Evolutionary conservation across 2,329 filamentous ascomycete genomes (phyloP).

Genomic region (Orbilia ellipsospora): DNA sequence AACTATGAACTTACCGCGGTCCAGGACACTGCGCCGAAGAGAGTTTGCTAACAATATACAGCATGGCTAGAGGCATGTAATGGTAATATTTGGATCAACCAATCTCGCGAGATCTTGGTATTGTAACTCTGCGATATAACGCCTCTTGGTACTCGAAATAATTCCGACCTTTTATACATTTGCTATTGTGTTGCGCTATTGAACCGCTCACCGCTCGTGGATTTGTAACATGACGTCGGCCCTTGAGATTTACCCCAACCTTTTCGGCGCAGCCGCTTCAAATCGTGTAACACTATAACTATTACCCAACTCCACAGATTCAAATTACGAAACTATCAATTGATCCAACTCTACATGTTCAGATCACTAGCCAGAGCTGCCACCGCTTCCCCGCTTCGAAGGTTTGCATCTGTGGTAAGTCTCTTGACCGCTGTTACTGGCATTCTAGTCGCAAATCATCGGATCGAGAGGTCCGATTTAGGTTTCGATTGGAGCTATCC

Average conservation of each 20-base stretch:
- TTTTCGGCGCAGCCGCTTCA: slow-evolving; percentile 34
- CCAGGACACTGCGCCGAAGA: too few relatives aligned
- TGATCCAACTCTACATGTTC: slow-evolving; percentile 31
- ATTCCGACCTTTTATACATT: background rate
- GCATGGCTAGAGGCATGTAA: background rate
- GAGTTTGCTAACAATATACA: background rate
- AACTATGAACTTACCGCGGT: too few relatives aligned
- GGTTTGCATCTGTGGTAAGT: slow-evolving; percentile 30
- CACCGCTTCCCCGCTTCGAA: slow-evolving; percentile 32
- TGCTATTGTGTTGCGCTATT: slow-evolving; percentile 1
- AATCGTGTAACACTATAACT: slow-evolving; percentile 4
- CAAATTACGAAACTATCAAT: background rate
- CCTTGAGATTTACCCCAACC: slow-evolving; percentile 33
- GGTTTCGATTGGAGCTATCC: background rate
- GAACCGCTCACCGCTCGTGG: too few relatives aligned
- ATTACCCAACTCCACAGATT: slow-evolving; percentile 2
- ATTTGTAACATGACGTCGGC: slow-evolving; percentile 23
- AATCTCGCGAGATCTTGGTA: background rate
- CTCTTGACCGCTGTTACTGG: slow-evolving; percentile 4
- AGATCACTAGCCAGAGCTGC: slow-evolving; percentile 30
- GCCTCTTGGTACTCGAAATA: background rate
- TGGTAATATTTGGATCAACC: background rate
- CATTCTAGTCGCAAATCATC: background rate
- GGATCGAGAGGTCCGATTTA: background rate
- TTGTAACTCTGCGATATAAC: background rate